A percentile compares a stretch with the other conserved stretches of the same genome.
These are phyloP conservation scores for Chalara sp. DNA, from an alignment of 2,329 filamentous ascomycete species.

Conservation along the genomic window DNA sequence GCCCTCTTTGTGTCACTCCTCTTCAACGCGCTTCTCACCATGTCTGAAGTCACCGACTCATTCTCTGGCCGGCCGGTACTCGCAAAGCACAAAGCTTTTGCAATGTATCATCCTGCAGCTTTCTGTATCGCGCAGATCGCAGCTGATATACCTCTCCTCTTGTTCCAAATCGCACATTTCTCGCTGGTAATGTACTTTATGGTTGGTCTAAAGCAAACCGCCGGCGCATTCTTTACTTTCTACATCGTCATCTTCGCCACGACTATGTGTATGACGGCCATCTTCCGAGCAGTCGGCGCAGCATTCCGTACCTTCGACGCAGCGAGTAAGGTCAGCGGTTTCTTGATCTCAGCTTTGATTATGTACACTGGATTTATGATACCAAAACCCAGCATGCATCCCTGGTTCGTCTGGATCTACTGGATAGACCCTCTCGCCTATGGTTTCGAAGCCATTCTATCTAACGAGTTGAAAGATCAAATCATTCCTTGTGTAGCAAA, in stretches of 20 bases:
- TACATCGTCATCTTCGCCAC: constrained; percentile 62
- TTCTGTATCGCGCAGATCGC: constrained; percentile 79
- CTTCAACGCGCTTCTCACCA: constrained; percentile 53
- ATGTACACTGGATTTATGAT: constrained; percentile 80
- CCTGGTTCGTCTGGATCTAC: constrained; percentile 72
- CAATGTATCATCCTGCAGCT: constrained; percentile 51
- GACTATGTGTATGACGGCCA: constrained; percentile 68
- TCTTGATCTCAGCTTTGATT: constrained; percentile 76
- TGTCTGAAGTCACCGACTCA: constrained; percentile 60
- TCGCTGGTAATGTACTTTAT: constrained; percentile 76
- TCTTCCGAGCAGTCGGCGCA: constrained; percentile 70
- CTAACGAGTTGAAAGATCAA: constrained; percentile 72
- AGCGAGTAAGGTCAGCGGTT: constrained; percentile 74
- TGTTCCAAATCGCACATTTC: constrained; percentile 65
- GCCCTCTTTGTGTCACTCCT: constrained; percentile 59
- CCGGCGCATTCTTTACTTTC: constrained; percentile 73
- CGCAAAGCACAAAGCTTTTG: constrained; percentile 51
- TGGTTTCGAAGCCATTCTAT: constrained; percentile 72
- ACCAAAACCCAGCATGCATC: constrained; percentile 66
- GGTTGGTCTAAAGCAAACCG: constrained; percentile 60
- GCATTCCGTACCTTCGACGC: constrained; percentile 77
- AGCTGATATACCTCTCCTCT: constrained; percentile 68
- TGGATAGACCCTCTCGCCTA: constrained; percentile 71
- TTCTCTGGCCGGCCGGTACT: constrained; percentile 54
- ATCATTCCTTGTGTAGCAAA: constrained; percentile 61